phyloP scores from a whole-genome alignment of 2,329 filamentous ascomycete species.

The Pseudogymnoascus verrucosus region DNA sequence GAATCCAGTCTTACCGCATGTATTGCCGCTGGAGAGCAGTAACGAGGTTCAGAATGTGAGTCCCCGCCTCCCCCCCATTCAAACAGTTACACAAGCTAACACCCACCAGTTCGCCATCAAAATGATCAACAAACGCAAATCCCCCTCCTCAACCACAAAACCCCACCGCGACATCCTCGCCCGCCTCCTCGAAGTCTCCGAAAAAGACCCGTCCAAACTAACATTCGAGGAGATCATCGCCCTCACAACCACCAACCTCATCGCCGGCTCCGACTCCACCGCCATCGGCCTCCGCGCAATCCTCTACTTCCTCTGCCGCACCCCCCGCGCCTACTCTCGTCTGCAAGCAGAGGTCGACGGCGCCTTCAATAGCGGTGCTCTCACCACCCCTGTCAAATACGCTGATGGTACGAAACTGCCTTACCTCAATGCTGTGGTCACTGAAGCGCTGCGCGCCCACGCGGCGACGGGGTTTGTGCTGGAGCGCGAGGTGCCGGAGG shows the following conservation, averaged over 20 bases:
- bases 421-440: constrained; percentile 43
- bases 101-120: not conserved
- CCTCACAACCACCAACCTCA: constrained; percentile 1
- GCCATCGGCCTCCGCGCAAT: constrained; percentile 37
- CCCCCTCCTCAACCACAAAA: not conserved
- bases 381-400: constrained; percentile 21
- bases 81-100: not conserved
- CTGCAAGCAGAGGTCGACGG: constrained; percentile 20
- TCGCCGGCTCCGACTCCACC: constrained; percentile 35
- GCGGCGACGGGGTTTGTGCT: constrained; percentile 35
- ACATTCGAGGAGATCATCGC: not conserved
- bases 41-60: constrained; percentile 29
- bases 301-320: constrained; percentile 34
- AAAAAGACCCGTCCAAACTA: not conserved
- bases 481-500: constrained; percentile 33
- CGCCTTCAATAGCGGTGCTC: constrained; percentile 26
- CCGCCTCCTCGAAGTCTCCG: constrained; percentile 16
- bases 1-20: constrained; percentile 4
- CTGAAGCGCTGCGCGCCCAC: constrained; percentile 39
- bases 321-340: constrained; percentile 15
- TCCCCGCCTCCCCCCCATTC: constrained; percentile 21
- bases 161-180: constrained; percentile 13
- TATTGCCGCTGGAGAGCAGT: constrained; percentile 11
- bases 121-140: constrained; percentile 2
- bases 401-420: constrained; percentile 25